These are phyloP conservation scores for Lentinus tigrinus DNA, from an alignment of 768 basidiomycete species.

Conservation along the genomic window DNA sequence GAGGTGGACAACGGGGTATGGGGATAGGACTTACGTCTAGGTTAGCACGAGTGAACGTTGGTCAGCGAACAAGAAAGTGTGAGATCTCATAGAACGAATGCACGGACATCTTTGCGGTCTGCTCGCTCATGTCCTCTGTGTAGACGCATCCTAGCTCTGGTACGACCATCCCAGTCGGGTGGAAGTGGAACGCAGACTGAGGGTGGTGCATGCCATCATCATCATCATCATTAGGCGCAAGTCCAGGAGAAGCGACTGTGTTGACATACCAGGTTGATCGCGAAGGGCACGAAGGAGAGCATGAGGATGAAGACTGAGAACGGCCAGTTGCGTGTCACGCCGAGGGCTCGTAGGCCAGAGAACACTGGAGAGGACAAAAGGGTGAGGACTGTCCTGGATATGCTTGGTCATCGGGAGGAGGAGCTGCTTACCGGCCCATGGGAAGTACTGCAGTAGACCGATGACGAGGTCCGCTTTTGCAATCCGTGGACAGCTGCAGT, in stretches of 20 bases:
- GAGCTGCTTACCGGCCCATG: too few species aligned
- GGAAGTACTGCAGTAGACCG: too few species aligned
- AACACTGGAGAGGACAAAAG: not conserved
- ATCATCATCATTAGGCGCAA: too few species aligned
- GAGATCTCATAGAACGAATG: not conserved
- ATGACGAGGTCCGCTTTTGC: too few species aligned
- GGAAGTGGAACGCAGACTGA: not conserved
- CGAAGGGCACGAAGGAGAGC: not conserved
- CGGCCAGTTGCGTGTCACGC: not conserved
- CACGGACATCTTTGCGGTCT: not conserved
- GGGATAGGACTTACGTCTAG: not conserved
- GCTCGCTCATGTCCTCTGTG: too few species aligned
- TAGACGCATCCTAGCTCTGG: too few species aligned
- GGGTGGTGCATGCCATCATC: too few species aligned
- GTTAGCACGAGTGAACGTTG: not conserved
- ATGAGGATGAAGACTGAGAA: not conserved
- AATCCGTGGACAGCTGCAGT: too few species aligned
- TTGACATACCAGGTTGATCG: not conserved
- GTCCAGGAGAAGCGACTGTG: not conserved
- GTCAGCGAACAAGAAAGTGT: not conserved
- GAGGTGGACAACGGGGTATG: too few species aligned
- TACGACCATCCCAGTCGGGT: not conserved
- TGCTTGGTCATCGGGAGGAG: not conserved
- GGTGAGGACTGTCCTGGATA: too few species aligned
- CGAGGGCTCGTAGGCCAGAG: not conserved